A percentile compares a stretch with the other conserved stretches of the same genome.
These are phyloP conservation scores for Orbilia javanica DNA, from an alignment of 2,329 filamentous ascomycete genomes.

Conservation along the genomic window DNA sequence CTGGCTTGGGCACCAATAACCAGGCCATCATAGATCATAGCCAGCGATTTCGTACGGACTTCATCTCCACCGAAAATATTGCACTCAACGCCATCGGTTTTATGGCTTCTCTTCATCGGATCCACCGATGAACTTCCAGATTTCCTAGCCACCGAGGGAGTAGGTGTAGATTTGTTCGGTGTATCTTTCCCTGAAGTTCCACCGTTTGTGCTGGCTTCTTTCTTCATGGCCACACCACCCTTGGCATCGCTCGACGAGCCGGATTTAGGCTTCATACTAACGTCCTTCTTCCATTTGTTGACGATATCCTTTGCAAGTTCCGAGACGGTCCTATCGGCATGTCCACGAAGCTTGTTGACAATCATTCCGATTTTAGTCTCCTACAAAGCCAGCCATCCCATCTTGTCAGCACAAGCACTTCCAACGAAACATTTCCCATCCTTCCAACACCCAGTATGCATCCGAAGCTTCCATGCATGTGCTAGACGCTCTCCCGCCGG, in stretches of 20 bases:
- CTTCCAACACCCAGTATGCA: not conserved
- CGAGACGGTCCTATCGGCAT: constrained; percentile 84
- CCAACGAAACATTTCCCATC: not conserved
- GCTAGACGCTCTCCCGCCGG: not conserved
- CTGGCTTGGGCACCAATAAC: constrained; percentile 73
- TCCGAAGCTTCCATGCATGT: constrained; percentile 3
- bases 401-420: constrained; percentile 3
- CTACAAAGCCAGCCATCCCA: constrained; percentile 64
- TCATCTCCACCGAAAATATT: constrained; percentile 75
- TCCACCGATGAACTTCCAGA: constrained; percentile 69
- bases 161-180: constrained; percentile 40
- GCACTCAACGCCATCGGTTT: constrained; percentile 82
- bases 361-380: constrained; percentile 90
- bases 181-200: constrained; percentile 60
- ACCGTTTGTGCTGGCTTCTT: constrained; percentile 49
- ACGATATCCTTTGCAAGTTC: constrained; percentile 84
- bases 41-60: constrained; percentile 85
- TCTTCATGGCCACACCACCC: constrained; percentile 64
- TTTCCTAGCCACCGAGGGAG: constrained; percentile 19
- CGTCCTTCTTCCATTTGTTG: constrained; percentile 84
- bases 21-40: constrained; percentile 92
- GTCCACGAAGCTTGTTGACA: constrained; percentile 82
- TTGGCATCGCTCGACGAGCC: constrained; percentile 68
- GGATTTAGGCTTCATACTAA: constrained; percentile 70
- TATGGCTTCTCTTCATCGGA: constrained; percentile 83